Base-by-base conservation (phyloP, 257 asterid genomes). In the Asclepias syriaca region DNA sequence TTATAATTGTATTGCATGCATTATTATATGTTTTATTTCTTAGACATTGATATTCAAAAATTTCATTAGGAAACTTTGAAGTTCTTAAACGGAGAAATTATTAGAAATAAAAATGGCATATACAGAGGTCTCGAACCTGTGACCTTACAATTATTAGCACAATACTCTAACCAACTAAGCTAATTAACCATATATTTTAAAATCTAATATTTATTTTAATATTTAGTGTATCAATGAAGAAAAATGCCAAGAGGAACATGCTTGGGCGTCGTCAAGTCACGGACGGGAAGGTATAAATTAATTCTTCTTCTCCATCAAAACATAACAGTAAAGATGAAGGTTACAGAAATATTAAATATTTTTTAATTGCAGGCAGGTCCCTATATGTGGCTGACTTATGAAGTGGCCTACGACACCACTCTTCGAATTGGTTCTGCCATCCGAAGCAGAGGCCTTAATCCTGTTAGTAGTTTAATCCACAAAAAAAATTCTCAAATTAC, bases 371-470 rank as follows among this genome's bases (percentile, higher is more conserved):
- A 93, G 92, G 98, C 89, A 1, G 88, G 91, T 73, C 80, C 83
- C 34, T 93, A 90, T 73, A 74, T 48, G 34, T 93, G 96, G 96
- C 77, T 83, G 71, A 86, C 89, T 15, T 93, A 88, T 79, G 79
- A 83, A 72, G 84, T 86, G 72, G 95, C 61, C 29, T 90, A 81
- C 67, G 84, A 83, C 22, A 71, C 84, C 27, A 59, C 91, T 60
- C 78, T 89, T 27, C 80, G 71, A 70, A 82, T 89, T 71, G 98
- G 96, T 39, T 89, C 97, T 29, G 93, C 97, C 32, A 85, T 93
- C 48, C 95, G 94, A 57, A 76, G 79, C 55, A 86, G 92, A 53
- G 96, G 91, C 24, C 86, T 93, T 70, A 85, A 90, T 79, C 91
- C 90, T 5, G 96, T 90, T 46, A 81, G 87, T 82, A 81, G 87